Evolutionary conservation across 805 yeast genomes (phyloP).

Genomic region (Candida arabinofermentans): DNA sequence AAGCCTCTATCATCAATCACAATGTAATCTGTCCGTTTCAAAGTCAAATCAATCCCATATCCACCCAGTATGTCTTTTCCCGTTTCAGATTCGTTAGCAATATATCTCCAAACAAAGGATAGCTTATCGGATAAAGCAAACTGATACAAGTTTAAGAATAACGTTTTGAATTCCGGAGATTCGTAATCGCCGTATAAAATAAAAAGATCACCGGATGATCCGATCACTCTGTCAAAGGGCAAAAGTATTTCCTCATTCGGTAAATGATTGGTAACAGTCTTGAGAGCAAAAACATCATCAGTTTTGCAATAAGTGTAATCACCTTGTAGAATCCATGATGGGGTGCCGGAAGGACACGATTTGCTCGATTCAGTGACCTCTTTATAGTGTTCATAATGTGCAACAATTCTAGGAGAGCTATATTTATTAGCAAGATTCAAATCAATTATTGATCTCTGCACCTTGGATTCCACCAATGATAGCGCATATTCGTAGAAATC

Average conservation of each 20-base stretch:
- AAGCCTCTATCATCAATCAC: conserved; percentile 58
- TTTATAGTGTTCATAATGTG: conserved; percentile 55
- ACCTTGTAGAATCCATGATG: conserved; percentile 51
- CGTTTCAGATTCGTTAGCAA: conserved; percentile 31
- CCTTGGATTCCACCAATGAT: conserved; percentile 9
- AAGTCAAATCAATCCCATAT: conserved; percentile 60
- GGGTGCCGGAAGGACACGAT: conserved; percentile 22
- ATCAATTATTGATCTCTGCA: conserved; percentile 29
- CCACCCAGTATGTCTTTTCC: conserved; percentile 42
- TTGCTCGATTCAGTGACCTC: conserved; percentile 28
- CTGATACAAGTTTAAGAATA: conserved; percentile 55
- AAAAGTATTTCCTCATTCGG: conserved; percentile 16
- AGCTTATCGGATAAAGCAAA: conserved; percentile 63
- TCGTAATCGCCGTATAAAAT: conserved; percentile 64
- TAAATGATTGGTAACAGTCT: conserved; percentile 40
- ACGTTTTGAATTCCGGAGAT: conserved; percentile 45
- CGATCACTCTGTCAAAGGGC: conserved; percentile 65
- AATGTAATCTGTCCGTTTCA: conserved; percentile 64
- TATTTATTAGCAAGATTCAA: conserved; percentile 44
- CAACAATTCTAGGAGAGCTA: conserved; percentile 57
- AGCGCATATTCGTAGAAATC: conserved; percentile 23
- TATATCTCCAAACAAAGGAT: conserved; percentile 72
- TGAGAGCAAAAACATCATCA: conserved; percentile 76
- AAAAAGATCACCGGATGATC: conserved; percentile 35
- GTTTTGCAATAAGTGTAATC: conserved; percentile 53